Conservation (phyloP, 306 rosid species). For the Malus domestica region ASM211411v1 NC_041793.1:47128001-47128500, state of each 20-base stretch:
- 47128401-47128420: background rate
- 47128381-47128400: background rate
- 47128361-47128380: background rate
- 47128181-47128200: background rate
- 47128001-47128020: no score
- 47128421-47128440: no score
- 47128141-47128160: background rate
- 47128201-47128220: background rate
- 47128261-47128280: background rate
- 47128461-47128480: no score
- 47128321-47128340: background rate
- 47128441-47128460: no score
- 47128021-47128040: no score
- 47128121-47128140: background rate
- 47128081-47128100: no score
- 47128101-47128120: background rate
- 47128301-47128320: background rate
- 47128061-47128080: no score
- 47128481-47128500: no score
- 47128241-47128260: no score
- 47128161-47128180: background rate
- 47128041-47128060: no score
- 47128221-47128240: background rate
- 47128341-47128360: background rate
- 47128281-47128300: background rate